Evolutionary conservation across 768 basidiomycete genomes (phyloP).

Genomic region (Trametes sanguinea): DNA sequence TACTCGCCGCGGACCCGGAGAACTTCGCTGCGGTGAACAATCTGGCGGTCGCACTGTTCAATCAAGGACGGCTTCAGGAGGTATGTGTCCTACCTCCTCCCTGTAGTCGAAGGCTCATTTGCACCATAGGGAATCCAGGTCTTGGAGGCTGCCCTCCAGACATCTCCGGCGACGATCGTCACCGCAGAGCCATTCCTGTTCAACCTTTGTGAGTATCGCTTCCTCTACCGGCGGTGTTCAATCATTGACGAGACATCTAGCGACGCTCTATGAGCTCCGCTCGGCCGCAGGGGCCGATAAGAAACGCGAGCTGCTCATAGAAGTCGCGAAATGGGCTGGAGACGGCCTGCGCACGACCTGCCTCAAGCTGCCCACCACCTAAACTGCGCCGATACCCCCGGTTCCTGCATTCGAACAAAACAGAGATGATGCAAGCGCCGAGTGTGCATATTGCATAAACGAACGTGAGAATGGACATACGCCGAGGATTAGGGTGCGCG

Average conservation of each 20-base stretch:
- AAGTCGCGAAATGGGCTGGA: slow-evolving; percentile 85
- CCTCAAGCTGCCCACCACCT: slow-evolving; percentile 66
- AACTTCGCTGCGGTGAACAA: slow-evolving; percentile 77
- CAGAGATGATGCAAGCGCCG: neutral
- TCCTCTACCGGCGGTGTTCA: neutral
- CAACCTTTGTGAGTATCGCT: slow-evolving; percentile 65
- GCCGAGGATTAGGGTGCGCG: slow-evolving; percentile 19
- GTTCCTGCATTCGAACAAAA: neutral
- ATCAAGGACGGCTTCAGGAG: slow-evolving; percentile 73
- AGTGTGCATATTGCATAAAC: slow-evolving; percentile 23
- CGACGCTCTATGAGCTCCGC: slow-evolving; percentile 81
- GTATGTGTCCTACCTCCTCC: slow-evolving; percentile 36
- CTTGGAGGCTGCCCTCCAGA: slow-evolving; percentile 60
- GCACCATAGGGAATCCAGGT: slow-evolving; percentile 61
- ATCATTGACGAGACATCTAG: slow-evolving; percentile 38
- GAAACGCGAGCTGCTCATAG: slow-evolving; percentile 71
- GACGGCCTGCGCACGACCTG: slow-evolving; percentile 78
- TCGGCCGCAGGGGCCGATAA: slow-evolving; percentile 72
- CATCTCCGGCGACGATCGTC: slow-evolving; percentile 70
- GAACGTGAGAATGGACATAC: slow-evolving; percentile 27
- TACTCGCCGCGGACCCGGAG: slow-evolving; percentile 56
- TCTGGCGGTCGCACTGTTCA: slow-evolving; percentile 67
- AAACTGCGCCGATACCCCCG: neutral
- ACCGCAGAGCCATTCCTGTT: slow-evolving; percentile 83
- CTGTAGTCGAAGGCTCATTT: neutral